Evolutionary conservation across 2,329 filamentous ascomycete genomes (phyloP), one percentile per base, ranked within the genome.

Genomic region (Diaporthe australafricana): DNA sequence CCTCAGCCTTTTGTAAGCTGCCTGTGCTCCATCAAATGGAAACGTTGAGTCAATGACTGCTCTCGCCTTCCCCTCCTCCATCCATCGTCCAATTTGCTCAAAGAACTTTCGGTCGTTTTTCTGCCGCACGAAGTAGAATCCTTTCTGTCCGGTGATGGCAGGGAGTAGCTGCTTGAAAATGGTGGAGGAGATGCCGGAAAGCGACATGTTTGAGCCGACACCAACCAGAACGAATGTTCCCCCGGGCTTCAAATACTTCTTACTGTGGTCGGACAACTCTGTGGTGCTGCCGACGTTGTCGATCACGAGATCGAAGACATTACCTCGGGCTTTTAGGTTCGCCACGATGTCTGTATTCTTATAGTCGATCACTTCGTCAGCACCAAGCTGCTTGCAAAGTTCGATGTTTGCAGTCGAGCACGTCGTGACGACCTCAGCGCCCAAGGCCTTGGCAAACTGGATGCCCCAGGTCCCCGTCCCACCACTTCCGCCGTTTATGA

Each of bases 331-430:
- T n/a, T 73, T 53, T 11, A 81, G 70, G 7, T 69, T 65, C 0
- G 67, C 56, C 5, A 76, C 8, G 1, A 79, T 45, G 48, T 76
- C 68, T 1, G 60, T 68, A 14, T 70, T 65, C 45, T 62, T 72
- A 73, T 84, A 84, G 75, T 84, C 81, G 35, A 84, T 75, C 2
- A 80, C 77, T 55, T 81, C 79, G 70, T 82, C 78, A 3, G 81
- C 83, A 5, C 83, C 83, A 8, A 84, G 77, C 0, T 56, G 38
- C 9, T 68, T 74, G 52, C 82, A 78, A 17, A 83, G 78, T n/a
- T 78, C 74, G 12, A 72, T 73, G 71, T 84, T 84, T 5, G 30
- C 69, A 16, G 77, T 77, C 16, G 82, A 83, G 56, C 80, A 81
- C 3, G 79, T 77, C 11, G 80, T 77, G 5, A 78, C 79, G n/a